phyloP scores from a whole-genome alignment of 352 stramenopile species.

The Globisporangium abappressorium region DNA sequence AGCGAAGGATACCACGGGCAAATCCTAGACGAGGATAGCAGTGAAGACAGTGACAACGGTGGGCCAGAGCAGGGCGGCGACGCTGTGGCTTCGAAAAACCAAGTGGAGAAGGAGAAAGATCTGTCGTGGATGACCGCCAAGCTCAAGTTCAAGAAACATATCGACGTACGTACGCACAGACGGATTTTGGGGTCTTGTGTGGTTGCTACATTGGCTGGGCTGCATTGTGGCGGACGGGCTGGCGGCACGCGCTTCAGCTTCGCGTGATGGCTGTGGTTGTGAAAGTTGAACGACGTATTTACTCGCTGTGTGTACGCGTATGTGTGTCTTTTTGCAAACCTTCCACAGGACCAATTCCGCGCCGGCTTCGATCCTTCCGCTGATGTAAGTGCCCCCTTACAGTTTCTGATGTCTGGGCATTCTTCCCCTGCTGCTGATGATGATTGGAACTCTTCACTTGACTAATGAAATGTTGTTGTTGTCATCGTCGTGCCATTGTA shows the following conservation, averaged over 20 bases:
- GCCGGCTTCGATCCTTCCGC: slow-evolving; percentile 43
- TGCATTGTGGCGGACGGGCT: too few relatives aligned
- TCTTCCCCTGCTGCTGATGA: background rate
- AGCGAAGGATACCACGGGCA: slow-evolving; percentile 62
- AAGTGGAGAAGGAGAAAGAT: slow-evolving; percentile 33
- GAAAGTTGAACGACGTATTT: background rate
- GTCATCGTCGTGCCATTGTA: background rate
- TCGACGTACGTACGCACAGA: slow-evolving; percentile 48
- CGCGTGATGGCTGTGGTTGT: background rate
- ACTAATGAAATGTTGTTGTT: background rate
- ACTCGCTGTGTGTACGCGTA: background rate
- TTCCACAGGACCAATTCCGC: slow-evolving; percentile 65
- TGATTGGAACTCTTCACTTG: background rate
- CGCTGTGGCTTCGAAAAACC: background rate
- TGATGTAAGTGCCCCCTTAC: slow-evolving; percentile 36
- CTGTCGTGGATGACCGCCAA: slow-evolving; percentile 85
- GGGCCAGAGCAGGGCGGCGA: slow-evolving; percentile 21
- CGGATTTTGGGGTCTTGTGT: background rate
- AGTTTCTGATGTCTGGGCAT: slow-evolving; percentile 1
- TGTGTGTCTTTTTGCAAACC: background rate
- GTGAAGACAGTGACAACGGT: slow-evolving; percentile 16
- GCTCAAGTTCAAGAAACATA: slow-evolving; percentile 89
- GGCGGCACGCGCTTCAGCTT: background rate
- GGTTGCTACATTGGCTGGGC: background rate
- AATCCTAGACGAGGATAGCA: slow-evolving; percentile 50